phyloP scores from a whole-genome alignment of 495 filamentous ascomycete species.

The Talaromyces proteolyticus region DNA sequence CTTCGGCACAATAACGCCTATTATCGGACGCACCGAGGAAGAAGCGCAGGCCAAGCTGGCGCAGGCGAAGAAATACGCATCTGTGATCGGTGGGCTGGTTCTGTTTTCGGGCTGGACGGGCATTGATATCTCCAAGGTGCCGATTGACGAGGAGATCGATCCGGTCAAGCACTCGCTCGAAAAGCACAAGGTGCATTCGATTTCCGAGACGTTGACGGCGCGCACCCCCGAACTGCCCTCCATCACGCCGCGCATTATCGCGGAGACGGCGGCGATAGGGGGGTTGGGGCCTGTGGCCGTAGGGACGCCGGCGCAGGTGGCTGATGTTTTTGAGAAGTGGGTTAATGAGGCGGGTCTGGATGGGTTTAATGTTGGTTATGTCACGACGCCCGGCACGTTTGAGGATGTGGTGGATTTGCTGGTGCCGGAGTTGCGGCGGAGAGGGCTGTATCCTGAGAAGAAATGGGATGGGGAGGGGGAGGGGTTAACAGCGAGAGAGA shows the following conservation, averaged over 20 bases:
- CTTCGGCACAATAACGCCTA: constrained; percentile 52
- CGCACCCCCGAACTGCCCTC: constrained; percentile 41
- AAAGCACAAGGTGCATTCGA: constrained; percentile 43
- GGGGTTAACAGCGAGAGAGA: no score
- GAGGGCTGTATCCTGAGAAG: no score
- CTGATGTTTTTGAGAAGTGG: constrained; percentile 56
- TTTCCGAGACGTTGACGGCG: constrained; percentile 45
- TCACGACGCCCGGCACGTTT: constrained; percentile 55
- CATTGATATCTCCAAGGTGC: constrained; percentile 52
- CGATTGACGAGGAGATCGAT: constrained; percentile 50
- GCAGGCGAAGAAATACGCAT: constrained; percentile 45
- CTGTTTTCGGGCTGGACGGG: constrained; percentile 59
- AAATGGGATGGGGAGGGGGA: no score
- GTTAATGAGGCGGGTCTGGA: constrained; percentile 53
- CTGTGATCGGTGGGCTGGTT: constrained; percentile 49
- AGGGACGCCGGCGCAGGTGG: constrained; percentile 48
- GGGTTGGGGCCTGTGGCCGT: constrained; percentile 47
- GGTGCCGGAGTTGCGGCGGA: constrained; percentile 35
- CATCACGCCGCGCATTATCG: constrained; percentile 48
- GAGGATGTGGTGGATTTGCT: constrained; percentile 51
- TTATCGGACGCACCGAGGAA: constrained; percentile 51
- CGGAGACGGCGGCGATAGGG: constrained; percentile 52
- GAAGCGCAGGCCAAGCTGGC: constrained; percentile 48
- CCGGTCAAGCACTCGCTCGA: constrained; percentile 42
- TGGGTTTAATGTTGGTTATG: constrained; percentile 51